A percentile compares a stretch with the other conserved stretches of the same genome.
These are phyloP conservation scores for Amanita pallidorosea DNA, from an alignment of 768 basidiomycete species.

Conservation along the genomic window DNA sequence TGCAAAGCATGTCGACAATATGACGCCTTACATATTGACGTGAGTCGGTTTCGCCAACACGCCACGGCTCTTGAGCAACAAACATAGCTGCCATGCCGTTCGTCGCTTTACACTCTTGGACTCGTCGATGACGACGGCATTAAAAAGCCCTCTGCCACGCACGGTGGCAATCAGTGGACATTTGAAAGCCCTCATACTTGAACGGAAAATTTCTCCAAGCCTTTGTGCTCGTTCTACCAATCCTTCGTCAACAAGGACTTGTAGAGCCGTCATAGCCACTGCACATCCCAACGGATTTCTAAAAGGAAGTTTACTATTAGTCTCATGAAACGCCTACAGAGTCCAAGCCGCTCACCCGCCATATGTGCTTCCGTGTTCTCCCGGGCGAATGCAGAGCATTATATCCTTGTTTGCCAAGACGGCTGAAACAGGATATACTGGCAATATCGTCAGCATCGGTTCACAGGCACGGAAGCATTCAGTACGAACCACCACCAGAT, in stretches of 20 bases:
- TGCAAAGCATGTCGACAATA: background rate
- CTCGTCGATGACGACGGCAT: slow-evolving; percentile 92
- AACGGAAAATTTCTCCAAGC: slow-evolving; percentile 78
- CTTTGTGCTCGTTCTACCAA: slow-evolving; percentile 70
- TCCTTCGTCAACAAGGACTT: slow-evolving; percentile 83
- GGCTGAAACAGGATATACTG: slow-evolving; percentile 94
- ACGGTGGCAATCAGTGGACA: slow-evolving; percentile 70
- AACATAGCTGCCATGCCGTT: slow-evolving; percentile 92
- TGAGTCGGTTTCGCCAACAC: slow-evolving; percentile 96
- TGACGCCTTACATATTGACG: slow-evolving; percentile 62
- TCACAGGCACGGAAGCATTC: slow-evolving; percentile 1
- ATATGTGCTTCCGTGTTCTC: slow-evolving; percentile 94
- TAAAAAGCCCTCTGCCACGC: slow-evolving; percentile 81
- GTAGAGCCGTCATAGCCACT: slow-evolving; percentile 86
- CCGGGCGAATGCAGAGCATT: slow-evolving; percentile 90
- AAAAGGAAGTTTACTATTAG: background rate
- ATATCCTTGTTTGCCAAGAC: slow-evolving; percentile 86
- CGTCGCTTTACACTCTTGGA: slow-evolving; percentile 61
- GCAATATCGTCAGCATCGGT: background rate
- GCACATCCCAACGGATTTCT: slow-evolving; percentile 95
- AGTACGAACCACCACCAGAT: slow-evolving; percentile 81
- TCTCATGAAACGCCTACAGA: slow-evolving; percentile 1
- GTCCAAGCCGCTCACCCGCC: slow-evolving; percentile 58
- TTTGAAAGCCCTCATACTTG: slow-evolving; percentile 43
- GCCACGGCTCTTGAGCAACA: slow-evolving; percentile 84